phyloP scores from a whole-genome alignment of 352 stramenopile genomes.

The Globisporangium alternatum region DNA sequence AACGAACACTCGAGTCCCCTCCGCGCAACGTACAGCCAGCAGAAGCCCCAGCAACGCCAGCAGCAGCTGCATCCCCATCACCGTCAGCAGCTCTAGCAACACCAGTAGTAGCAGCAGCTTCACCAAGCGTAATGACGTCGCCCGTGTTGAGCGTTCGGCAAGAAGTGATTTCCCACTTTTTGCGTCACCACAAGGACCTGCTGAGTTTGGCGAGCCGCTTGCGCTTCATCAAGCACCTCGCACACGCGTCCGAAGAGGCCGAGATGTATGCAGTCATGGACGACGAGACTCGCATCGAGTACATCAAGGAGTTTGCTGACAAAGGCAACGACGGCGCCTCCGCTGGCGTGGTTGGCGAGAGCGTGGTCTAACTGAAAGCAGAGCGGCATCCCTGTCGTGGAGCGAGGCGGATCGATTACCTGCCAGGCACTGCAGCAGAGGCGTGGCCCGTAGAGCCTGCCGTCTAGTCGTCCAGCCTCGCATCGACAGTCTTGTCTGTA shows the following conservation, averaged over 20 bases:
- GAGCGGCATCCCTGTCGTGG: not conserved
- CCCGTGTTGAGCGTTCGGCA: slow-evolving; percentile 26
- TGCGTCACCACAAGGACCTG: slow-evolving; percentile 41
- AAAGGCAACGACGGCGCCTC: not conserved
- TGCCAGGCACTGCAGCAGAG: too few species aligned
- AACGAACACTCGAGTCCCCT: not conserved
- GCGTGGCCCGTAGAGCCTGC: too few species aligned
- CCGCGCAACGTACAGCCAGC: not conserved
- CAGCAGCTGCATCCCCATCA: not conserved
- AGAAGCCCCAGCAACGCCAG: not conserved
- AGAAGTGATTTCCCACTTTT: slow-evolving; percentile 32
- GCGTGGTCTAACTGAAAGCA: slow-evolving; percentile 1
- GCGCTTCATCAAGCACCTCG: slow-evolving; percentile 43
- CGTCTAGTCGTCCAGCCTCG: not conserved
- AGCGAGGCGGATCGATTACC: not conserved
- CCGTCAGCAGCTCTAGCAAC: not conserved
- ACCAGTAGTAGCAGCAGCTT: not conserved
- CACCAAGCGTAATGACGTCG: not conserved
- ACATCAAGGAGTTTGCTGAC: slow-evolving; percentile 40
- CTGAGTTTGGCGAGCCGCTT: slow-evolving; percentile 26
- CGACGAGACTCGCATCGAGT: slow-evolving; percentile 39
- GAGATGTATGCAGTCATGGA: slow-evolving; percentile 54
- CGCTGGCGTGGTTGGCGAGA: not conserved
- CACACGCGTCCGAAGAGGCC: slow-evolving; percentile 27
- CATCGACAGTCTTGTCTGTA: too few species aligned